These are phyloP conservation scores for Aspergillus asperescens DNA, from an alignment of 495 filamentous ascomycete species.

Conservation along the genomic window DNA sequence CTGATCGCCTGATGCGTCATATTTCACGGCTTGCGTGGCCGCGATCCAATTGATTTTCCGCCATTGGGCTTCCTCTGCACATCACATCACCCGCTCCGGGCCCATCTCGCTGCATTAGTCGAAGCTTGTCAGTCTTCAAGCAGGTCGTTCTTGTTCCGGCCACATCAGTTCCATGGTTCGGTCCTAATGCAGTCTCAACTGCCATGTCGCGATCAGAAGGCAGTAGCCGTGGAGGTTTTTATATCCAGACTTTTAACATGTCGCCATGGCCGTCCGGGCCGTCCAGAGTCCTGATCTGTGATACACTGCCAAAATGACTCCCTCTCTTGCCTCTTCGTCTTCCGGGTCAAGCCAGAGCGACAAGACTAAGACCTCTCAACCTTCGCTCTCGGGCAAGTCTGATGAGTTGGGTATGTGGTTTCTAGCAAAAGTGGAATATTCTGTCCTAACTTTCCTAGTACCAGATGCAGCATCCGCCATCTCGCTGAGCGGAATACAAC, in stretches of 20 bases:
- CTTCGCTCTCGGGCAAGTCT: conserved; percentile 63
- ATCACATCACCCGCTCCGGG: conserved; percentile 12
- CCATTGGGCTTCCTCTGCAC: conserved; percentile 9
- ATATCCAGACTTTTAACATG: too few species aligned
- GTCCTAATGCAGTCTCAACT: conserved; percentile 4
- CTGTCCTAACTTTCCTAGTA: conserved; percentile 9
- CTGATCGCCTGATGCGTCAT: conserved; percentile 7
- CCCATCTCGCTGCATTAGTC: conserved; percentile 18
- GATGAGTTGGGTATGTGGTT: conserved; percentile 69
- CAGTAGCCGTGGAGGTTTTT: not conserved
- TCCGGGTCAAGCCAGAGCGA: conserved; percentile 26
- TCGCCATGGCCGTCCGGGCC: too few species aligned
- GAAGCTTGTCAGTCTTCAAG: conserved; percentile 18
- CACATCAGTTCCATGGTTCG: conserved; percentile 10
- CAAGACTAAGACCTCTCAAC: conserved; percentile 54
- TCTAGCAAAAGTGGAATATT: not conserved
- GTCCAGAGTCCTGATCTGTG: not conserved
- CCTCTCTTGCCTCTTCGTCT: conserved; percentile 17
- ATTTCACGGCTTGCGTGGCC: conserved; percentile 14
- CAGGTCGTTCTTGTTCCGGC: conserved; percentile 7
- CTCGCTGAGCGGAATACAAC: conserved; percentile 65
- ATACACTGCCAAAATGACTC: conserved; percentile 3
- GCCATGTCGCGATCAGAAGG: conserved; percentile 3
- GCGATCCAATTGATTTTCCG: not conserved
- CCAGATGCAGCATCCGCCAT: conserved; percentile 30